phyloP scores from a whole-genome alignment of 2,329 filamentous ascomycete species.

The Xylariaceae sp. region DNA sequence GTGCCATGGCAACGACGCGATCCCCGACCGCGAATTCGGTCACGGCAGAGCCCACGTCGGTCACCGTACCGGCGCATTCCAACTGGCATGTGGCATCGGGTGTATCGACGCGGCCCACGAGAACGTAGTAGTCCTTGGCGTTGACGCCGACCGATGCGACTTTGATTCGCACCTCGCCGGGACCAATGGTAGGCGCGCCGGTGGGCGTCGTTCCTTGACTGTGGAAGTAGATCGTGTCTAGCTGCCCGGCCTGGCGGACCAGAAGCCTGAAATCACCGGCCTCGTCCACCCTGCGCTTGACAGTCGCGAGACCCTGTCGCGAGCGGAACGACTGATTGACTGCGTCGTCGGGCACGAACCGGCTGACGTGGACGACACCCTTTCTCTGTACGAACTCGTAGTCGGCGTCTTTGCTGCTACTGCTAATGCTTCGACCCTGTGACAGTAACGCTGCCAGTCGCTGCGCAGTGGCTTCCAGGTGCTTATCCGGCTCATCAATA shows the following conservation, averaged over 20 bases:
- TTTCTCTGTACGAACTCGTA: slow-evolving; percentile 9
- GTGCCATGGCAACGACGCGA: slow-evolving; percentile 23
- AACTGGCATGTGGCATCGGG: slow-evolving; percentile 7
- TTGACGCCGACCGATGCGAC: slow-evolving; percentile 10
- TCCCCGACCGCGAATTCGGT: slow-evolving; percentile 18
- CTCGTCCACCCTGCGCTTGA: neutral
- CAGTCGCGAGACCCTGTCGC: slow-evolving; percentile 3
- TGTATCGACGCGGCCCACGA: slow-evolving; percentile 11
- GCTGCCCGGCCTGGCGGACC: slow-evolving; percentile 6
- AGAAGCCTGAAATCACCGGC: slow-evolving; percentile 2
- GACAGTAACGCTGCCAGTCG: slow-evolving; percentile 3
- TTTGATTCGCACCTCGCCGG: slow-evolving; percentile 6
- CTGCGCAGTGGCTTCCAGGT: neutral
- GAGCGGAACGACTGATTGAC: slow-evolving; percentile 7
- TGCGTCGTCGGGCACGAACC: slow-evolving; percentile 12
- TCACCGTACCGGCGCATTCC: slow-evolving; percentile 22
- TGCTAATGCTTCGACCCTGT: neutral
- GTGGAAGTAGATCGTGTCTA: slow-evolving; percentile 13
- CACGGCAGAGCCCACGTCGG: slow-evolving; percentile 13
- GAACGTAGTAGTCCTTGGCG: slow-evolving; percentile 15
- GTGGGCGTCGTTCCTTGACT: neutral
- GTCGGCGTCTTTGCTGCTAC: slow-evolving; percentile 1
- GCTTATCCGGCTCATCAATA: slow-evolving; percentile 4
- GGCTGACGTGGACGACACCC: slow-evolving; percentile 10
- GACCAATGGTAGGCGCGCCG: neutral